Evolutionary conservation across 2,329 filamentous ascomycete species (phyloP).

Genomic region (Cladosporium sp.): DNA sequence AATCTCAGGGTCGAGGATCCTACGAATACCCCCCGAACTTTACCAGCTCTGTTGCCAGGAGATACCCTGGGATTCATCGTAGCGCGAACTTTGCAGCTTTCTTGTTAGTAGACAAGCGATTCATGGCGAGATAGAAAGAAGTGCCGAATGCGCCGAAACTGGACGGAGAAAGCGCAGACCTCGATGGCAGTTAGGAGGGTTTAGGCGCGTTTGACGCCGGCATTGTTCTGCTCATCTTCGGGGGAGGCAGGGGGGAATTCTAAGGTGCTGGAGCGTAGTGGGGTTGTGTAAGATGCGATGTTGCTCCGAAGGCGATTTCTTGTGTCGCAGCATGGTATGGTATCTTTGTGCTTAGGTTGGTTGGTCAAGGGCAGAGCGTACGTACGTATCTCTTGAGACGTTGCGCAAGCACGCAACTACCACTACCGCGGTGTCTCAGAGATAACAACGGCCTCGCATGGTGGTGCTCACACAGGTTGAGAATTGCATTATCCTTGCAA

Average conservation of each 20-base stretch:
- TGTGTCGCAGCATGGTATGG: background rate
- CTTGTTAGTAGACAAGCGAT: background rate
- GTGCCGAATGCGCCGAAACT: background rate
- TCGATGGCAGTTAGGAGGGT: background rate
- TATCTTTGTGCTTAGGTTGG: background rate
- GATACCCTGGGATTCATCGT: background rate
- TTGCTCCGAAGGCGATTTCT: background rate
- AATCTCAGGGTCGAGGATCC: background rate
- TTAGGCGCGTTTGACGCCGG: background rate
- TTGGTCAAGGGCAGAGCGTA: background rate
- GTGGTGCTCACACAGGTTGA: background rate
- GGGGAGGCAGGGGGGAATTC: background rate
- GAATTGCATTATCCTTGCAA: background rate
- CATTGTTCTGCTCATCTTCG: background rate
- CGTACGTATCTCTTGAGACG: background rate
- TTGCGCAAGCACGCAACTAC: background rate
- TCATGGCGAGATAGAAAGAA: background rate
- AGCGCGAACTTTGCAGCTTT: background rate
- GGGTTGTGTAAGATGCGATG: background rate
- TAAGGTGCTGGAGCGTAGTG: background rate
- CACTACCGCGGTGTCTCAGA: background rate
- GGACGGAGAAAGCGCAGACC: background rate
- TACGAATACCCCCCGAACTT: background rate
- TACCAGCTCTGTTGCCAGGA: background rate
- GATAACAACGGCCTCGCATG: background rate